Base-by-base conservation (phyloP, 495 filamentous ascomycete species). In the Eremomyces bilateralis region DNA sequence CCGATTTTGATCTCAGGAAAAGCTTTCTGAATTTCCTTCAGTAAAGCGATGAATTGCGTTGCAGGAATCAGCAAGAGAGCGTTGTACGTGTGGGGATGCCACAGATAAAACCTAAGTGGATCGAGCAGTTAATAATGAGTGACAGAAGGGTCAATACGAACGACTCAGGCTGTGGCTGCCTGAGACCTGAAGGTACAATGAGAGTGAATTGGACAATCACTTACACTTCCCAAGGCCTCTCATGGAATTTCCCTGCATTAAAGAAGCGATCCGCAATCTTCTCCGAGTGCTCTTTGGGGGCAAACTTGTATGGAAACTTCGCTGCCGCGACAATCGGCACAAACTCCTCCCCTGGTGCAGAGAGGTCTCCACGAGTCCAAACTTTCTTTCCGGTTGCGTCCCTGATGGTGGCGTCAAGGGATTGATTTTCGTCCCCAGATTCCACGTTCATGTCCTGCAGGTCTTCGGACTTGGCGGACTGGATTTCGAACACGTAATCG, bases 151-250 rank as follows among this genome's bases (percentile, higher is more conserved):
- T n/a, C n/a, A n/a, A n/a, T n/a, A n/a, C n/a, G n/a, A n/a, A n/a
- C n/a, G n/a, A n/a, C n/a, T n/a, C n/a, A n/a, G n/a, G n/a, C n/a
- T n/a, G n/a, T n/a, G n/a, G n/a, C n/a, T n/a, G n/a, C n/a, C n/a
- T n/a, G n/a, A n/a, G n/a, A n/a, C n/a, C n/a, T n/a, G n/a, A n/a
- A n/a, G n/a, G n/a, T n/a, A n/a, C n/a, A n/a, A n/a, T n/a, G n/a
- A n/a, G n/a, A n/a, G n/a, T n/a, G n/a, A n/a, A 24, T 16, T 31
- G 12, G 11, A 25, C 4, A 16, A 25, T 2, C 22, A 67, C 73
- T 66, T 58, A 90, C 80, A 88, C 41, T 38, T 81, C 73, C 81
- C 80, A 91, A 24, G 52, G 38, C 2, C 67, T 59, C 2, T 62
- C 42, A 42, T 71, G 69, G 41, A 76, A 62, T 20, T 69, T 65